phyloP scores from a whole-genome alignment of 805 yeast species.

The Ogataea trehaloabstinens region DNA sequence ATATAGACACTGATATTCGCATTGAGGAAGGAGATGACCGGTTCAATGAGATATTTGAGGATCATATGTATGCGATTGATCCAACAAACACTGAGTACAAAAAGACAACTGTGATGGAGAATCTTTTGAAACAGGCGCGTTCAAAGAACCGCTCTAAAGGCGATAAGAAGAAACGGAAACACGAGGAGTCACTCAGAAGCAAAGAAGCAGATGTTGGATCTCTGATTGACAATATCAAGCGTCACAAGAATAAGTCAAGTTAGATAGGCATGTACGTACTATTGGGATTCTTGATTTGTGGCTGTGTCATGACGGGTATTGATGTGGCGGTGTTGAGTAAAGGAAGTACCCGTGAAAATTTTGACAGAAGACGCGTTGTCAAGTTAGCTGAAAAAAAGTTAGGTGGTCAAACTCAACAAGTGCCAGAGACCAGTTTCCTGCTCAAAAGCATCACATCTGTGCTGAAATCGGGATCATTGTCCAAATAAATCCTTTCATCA shows the following conservation, averaged over 20 bases:
- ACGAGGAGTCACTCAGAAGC: conserved; percentile 9
- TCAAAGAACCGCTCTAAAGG: conserved; percentile 46
- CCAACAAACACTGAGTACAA: conserved; percentile 90
- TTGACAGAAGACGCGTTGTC: neutral
- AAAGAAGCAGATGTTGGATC: neutral
- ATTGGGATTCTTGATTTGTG: too few species aligned
- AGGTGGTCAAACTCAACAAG: conserved; percentile 1
- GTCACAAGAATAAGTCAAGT: conserved; percentile 35
- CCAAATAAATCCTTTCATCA: too few species aligned
- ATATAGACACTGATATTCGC: conserved; percentile 40
- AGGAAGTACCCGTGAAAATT: too few species aligned
- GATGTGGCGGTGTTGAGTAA: too few species aligned
- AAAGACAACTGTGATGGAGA: conserved; percentile 82
- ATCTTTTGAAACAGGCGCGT: conserved; percentile 62
- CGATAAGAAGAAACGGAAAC: conserved; percentile 18
- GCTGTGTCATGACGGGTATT: neutral
- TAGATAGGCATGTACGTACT: too few species aligned
- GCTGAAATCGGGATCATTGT: too few species aligned
- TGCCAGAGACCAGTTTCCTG: neutral
- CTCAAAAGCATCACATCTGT: too few species aligned
- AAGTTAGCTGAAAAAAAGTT: neutral
- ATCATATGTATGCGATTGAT: conserved; percentile 91
- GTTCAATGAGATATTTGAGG: conserved; percentile 78
- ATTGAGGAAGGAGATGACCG: conserved; percentile 81
- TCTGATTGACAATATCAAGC: conserved; percentile 43